Evolutionary conservation across 495 filamentous ascomycete genomes (phyloP).

Genomic region (Pyrenopolyporus hunteri): DNA sequence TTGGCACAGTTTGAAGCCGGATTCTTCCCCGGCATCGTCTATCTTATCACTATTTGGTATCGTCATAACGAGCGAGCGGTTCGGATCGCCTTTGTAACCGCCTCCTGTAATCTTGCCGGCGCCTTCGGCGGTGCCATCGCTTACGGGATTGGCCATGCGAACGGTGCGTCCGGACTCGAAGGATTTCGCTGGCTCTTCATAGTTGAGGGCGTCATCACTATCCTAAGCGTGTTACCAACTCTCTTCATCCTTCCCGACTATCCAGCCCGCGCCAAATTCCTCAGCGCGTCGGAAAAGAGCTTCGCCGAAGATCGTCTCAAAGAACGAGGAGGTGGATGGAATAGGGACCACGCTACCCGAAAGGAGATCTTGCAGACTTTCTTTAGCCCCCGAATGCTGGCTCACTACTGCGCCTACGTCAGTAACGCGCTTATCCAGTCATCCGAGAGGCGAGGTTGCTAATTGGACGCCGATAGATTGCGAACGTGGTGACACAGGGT

Average conservation of each 20-base stretch:
- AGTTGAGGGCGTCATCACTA: slow-evolving; percentile 28
- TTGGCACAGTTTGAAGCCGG: slow-evolving; percentile 40
- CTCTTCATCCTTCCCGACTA: slow-evolving; percentile 71
- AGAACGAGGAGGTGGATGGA: slow-evolving; percentile 69
- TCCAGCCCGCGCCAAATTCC: slow-evolving; percentile 71
- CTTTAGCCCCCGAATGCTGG: slow-evolving; percentile 75
- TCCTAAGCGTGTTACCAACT: slow-evolving; percentile 17
- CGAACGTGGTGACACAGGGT: slow-evolving; percentile 71
- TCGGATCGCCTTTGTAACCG: slow-evolving; percentile 55
- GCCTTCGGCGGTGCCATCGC: slow-evolving; percentile 55
- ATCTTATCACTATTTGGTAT: slow-evolving; percentile 57
- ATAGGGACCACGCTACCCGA: slow-evolving; percentile 68
- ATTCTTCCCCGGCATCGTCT: slow-evolving; percentile 56
- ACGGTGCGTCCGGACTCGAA: slow-evolving; percentile 27
- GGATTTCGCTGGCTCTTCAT: slow-evolving; percentile 39
- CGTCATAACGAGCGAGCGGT: slow-evolving; percentile 55
- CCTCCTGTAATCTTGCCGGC: slow-evolving; percentile 55
- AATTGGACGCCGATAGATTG: slow-evolving; percentile 14
- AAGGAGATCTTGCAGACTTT: slow-evolving; percentile 54
- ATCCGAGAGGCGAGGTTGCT: neutral
- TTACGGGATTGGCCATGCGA: slow-evolving; percentile 35
- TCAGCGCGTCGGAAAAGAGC: slow-evolving; percentile 65
- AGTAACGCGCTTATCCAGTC: slow-evolving; percentile 42
- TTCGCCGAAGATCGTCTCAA: slow-evolving; percentile 61
- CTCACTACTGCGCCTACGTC: slow-evolving; percentile 70